These are phyloP conservation scores for Alternaria sp. DNA, from an alignment of 2,329 filamentous ascomycete genomes.

Conservation along the genomic window DNA sequence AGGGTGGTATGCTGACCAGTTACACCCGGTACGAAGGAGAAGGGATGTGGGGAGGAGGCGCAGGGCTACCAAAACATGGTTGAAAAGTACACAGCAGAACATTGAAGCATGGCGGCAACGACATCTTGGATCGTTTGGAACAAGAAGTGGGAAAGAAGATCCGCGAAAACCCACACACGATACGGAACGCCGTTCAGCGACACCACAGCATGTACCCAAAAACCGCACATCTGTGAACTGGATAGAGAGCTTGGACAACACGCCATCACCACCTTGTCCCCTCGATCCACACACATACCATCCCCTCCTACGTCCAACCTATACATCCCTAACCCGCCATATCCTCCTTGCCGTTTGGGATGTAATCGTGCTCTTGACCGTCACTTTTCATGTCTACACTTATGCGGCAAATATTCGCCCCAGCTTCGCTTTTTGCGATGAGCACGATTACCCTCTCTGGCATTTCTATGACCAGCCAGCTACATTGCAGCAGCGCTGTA, in stretches of 20 bases:
- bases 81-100: background rate
- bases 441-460: background rate
- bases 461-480: background rate
- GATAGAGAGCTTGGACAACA: background rate
- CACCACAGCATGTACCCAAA: background rate
- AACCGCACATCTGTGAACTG: background rate
- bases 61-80: background rate
- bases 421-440: background rate
- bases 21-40: background rate
- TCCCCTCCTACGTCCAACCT: background rate
- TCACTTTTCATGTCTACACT: background rate
- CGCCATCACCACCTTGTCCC: background rate
- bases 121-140: background rate
- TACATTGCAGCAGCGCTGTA: constrained; percentile 1
- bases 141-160: background rate
- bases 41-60: background rate
- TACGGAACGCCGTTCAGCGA: background rate
- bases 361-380: background rate
- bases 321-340: background rate
- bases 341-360: background rate
- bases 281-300: background rate
- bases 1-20: background rate
- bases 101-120: background rate
- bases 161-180: background rate
- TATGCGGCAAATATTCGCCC: background rate